Percentiles rank a stretch among this genome's conserved stretches.
Evolutionary conservation across 1,284 basidiomycete genomes (phyloP).

Genomic region (Puccinia triticina): DNA sequence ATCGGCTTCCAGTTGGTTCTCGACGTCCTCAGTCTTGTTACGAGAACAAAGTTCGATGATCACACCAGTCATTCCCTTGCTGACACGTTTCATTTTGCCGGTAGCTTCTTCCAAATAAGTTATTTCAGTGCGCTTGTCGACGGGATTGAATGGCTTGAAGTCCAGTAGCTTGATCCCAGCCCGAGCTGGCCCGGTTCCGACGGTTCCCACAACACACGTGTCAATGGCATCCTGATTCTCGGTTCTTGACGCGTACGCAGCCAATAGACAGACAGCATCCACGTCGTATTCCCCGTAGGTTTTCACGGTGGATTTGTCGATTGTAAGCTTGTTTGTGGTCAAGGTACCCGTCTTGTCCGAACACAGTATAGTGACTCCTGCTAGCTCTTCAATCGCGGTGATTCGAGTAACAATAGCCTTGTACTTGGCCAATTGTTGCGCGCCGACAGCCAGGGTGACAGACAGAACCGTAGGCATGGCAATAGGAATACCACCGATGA

Average conservation of each 20-base stretch:
- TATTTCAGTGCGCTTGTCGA: constrained; percentile 98
- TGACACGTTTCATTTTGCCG: constrained; percentile 93
- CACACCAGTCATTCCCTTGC: constrained; percentile 98
- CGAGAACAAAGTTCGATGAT: constrained; percentile 75
- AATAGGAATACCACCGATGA: constrained; percentile 98
- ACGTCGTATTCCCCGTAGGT: constrained; percentile 85
- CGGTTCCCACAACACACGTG: constrained; percentile 77
- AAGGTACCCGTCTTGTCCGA: constrained; percentile 97
- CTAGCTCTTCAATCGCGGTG: constrained; percentile 94
- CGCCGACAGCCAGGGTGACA: constrained; percentile 94
- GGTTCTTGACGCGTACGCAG: constrained; percentile 92
- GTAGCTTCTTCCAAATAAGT: constrained; percentile 91
- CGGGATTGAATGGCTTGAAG: constrained; percentile 99
- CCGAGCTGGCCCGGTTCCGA: constrained; percentile 77
- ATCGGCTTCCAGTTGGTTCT: constrained; percentile 88
- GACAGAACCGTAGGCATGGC: constrained; percentile 94
- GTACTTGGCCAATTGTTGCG: constrained; percentile 96
- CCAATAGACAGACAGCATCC: constrained; percentile 87
- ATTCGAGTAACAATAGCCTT: constrained; percentile 98
- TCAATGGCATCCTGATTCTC: constrained; percentile 99
- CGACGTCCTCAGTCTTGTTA: constrained; percentile 90
- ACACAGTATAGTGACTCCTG: constrained; percentile 93
- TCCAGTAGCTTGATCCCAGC: constrained; percentile 91
- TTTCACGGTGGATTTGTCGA: constrained; percentile 87
- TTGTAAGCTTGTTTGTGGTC: constrained; percentile 98